Conservation (phyloP, 768 basidiomycete species). For the Sporobolomyces phaffii region DNA sequence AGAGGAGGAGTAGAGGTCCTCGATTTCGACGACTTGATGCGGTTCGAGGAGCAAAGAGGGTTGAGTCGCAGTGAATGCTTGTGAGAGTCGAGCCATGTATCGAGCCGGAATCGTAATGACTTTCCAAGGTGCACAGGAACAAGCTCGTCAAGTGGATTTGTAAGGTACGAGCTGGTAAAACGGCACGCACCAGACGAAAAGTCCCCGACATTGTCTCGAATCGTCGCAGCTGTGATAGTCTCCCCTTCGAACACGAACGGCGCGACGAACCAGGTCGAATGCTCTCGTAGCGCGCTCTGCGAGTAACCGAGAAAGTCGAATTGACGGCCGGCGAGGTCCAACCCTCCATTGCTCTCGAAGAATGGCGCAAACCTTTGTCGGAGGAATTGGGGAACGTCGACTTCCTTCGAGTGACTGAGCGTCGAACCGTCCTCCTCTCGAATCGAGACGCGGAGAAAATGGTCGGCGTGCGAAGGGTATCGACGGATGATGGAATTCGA, state of each 20-base stretch:
- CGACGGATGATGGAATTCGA: conserved; percentile 73
- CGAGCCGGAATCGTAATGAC: conserved; percentile 60
- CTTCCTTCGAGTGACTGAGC: conserved; percentile 64
- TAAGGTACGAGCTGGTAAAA: too few relatives aligned
- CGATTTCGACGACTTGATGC: conserved; percentile 60
- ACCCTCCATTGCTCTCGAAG: conserved; percentile 55
- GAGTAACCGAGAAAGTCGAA: conserved; percentile 32
- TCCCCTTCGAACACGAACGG: conserved; percentile 56
- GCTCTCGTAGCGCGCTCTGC: conserved; percentile 20
- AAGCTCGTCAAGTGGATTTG: neutral
- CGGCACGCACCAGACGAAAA: conserved; percentile 54
- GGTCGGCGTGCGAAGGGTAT: conserved; percentile 57
- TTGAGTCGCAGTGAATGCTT: conserved; percentile 77
- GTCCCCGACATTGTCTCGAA: conserved; percentile 63
- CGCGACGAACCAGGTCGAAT: conserved; percentile 53
- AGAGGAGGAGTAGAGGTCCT: conserved; percentile 53
- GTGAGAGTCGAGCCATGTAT: conserved; percentile 72
- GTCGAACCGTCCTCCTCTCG: conserved; percentile 73
- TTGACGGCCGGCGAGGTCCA: conserved; percentile 45
- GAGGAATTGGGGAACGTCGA: conserved; percentile 58
- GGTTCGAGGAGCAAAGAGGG: conserved; percentile 58
- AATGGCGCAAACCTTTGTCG: conserved; percentile 56
- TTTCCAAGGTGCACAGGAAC: too few relatives aligned
- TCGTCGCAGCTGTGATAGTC: conserved; percentile 55
- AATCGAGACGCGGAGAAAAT: conserved; percentile 77